A percentile compares a stretch with the other conserved stretches of the same genome.
Conservation (phyloP, 306 rosid genomes). For the Dalbergia cultrata region DNA sequence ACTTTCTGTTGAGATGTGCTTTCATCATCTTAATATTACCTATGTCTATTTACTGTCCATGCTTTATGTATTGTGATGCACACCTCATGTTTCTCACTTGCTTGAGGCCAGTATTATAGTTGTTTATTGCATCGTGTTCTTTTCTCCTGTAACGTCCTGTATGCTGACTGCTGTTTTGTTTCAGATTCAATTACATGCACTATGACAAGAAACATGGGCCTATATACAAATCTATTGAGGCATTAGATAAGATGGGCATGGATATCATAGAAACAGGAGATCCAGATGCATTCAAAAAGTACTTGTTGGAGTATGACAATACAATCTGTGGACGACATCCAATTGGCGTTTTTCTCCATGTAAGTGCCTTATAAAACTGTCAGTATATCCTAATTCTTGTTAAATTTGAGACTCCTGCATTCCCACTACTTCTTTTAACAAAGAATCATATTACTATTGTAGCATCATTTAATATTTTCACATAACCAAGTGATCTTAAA, state of each 20-base stretch:
- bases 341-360: constrained; percentile 95
- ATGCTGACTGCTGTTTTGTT: constrained; percentile 36
- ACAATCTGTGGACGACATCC: constrained; percentile 99
- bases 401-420: constrained; percentile 22
- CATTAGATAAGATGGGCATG: constrained; percentile 96
- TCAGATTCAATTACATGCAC: constrained; percentile 80
- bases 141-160: constrained; percentile 5
- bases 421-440: constrained; percentile 8
- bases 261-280: constrained; percentile 94
- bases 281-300: constrained; percentile 87
- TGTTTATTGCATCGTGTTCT: constrained; percentile 16
- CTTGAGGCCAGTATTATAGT: constrained; percentile 29
- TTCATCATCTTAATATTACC: neutral
- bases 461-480: neutral
- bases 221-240: constrained; percentile 93
- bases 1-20: constrained; percentile 16
- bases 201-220: constrained; percentile 93
- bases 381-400: constrained; percentile 16
- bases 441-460: constrained; percentile 2
- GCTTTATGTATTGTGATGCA: constrained; percentile 25
- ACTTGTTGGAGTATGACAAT: constrained; percentile 78
- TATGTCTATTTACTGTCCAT: neutral
- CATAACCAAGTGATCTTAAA: neutral
- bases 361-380: constrained; percentile 56
- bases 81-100: constrained; percentile 3